Conservation (phyloP, 129 eudicot species). For the Ambrosia artemisiifolia region DNA sequence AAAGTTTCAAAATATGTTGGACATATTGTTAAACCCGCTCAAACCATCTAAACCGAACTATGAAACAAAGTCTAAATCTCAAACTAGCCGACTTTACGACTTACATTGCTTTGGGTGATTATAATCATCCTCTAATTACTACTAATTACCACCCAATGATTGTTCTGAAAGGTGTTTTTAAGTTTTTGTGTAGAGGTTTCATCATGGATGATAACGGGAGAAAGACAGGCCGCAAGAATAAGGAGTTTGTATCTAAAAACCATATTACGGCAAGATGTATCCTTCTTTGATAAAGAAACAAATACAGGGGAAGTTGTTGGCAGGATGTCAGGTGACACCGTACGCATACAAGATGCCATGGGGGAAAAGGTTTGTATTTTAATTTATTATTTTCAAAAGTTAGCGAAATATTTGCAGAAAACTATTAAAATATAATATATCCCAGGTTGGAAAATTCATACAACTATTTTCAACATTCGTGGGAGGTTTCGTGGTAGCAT, state of each 20-base stretch:
- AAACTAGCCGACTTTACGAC: no score
- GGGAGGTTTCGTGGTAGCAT: slow-evolving; percentile 75
- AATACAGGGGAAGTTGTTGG: slow-evolving; percentile 92
- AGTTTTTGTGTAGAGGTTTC: slow-evolving; percentile 58
- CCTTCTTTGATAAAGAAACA: slow-evolving; percentile 84
- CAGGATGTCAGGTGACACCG: slow-evolving; percentile 90
- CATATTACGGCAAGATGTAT: slow-evolving; percentile 76
- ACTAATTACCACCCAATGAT: not conserved
- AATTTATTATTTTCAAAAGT: not conserved
- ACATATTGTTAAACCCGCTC: no score
- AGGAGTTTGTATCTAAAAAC: slow-evolving; percentile 68
- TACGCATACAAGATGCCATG: slow-evolving; percentile 86
- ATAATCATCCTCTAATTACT: not conserved
- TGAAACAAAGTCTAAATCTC: no score
- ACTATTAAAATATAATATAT: not conserved
- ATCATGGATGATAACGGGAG: slow-evolving; percentile 93
- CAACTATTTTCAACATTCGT: slow-evolving; percentile 66
- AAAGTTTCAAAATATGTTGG: no score
- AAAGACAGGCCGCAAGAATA: slow-evolving; percentile 86
- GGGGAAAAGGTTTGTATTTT: slow-evolving; percentile 65
- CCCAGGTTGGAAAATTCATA: slow-evolving; percentile 71
- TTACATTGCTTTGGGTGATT: not conserved
- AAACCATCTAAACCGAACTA: no score
- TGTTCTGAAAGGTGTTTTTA: not conserved
- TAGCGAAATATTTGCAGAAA: not conserved